Evolutionary conservation across 2,329 filamentous ascomycete species (phyloP), one percentile per base, ranked within the genome.

Genomic region (Colletotrichum brevisporum): DNA sequence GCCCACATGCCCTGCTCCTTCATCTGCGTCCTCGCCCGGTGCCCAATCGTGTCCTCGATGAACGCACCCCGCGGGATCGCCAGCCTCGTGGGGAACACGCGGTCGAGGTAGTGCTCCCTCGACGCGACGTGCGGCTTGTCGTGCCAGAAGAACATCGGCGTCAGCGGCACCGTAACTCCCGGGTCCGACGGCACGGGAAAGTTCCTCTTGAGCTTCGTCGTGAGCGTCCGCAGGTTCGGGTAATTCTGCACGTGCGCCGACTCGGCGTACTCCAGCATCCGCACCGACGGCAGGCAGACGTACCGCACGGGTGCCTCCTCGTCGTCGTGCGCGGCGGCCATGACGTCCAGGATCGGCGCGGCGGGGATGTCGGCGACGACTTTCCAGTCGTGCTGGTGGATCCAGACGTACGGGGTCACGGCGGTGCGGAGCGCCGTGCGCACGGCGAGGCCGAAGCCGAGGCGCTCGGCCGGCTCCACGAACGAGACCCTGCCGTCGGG

Each of bases 91-190:
- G 86, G 82, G 56, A 88, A 89, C 1, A 88, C 82, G 0, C 82
- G 78, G 0, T 76, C 72, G 0, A 88, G 78, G 63, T 89, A 89
- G 71, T 89, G 86, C 1, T 76, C 71, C 0, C 80, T 83, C 4
- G 81, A 82, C 1, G 83, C 86, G 2, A 89, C 68, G 64, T 89
- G 86, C 0, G 86, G 86, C 71, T 89, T 89, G 69, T 89, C 86
- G 63, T 88, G 86, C 86, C 86, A 89, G 73, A 88, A 87, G 76
- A 88, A 89, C 62, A 89, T 79, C 0, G 86, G 86, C 1, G 86
- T 88, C 48, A 89, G 74, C 0, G 84, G 83, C 0, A 88, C 74
- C 15, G 15, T 51, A 15, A 73, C 70, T 16, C 26, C 26, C n/a
- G n/a, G 59, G 27, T 10, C 57, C 21, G 21, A 53, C 6, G 54